Evolutionary conservation across 2,329 filamentous ascomycete genomes (phyloP), one percentile per base, ranked within the genome.

Genomic region (Colletotrichum abscissum): DNA sequence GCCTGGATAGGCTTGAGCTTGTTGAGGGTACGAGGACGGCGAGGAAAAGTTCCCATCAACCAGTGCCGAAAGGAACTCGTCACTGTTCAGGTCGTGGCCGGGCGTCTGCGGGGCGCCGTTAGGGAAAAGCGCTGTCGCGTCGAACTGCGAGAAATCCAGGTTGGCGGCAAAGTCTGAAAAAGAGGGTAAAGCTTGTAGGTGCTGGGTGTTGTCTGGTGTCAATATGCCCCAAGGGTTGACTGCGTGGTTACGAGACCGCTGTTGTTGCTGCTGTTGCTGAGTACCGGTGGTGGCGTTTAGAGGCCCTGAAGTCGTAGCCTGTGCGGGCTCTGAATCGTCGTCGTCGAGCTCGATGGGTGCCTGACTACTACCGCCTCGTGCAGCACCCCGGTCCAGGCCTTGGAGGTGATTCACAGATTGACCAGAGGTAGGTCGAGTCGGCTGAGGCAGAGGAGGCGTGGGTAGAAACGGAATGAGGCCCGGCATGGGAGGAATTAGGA

Each of bases 21-120:
- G 80, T 52, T 78, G 75, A 5, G 81, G 80, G 63, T 83, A 83
- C 16, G 75, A 78, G 24, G 82, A 83, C 26, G 82, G 82, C 2
- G 82, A 84, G 11, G 81, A 83, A 66, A 82, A 82, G 16, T 81
- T 78, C 63, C 72, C 72, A 52, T 79, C 77, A 54, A 76, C 73
- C 30, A 84, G 67, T n/a, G 72, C 75, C 54, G 65, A 66, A 24
- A 83, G 73, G 46, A 77, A 77, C 19, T 75, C 68, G 54, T 80
- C 76, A 28, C 63, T 68, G 57, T 67, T 63, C 11, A 57, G 52
- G 16, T 74, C 63, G 49, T 35, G 72, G 28, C 49, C 49, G 2
- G 72, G 72, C 38, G 68, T 81, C 78, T 59, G 73, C 73, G 67
- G 66, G 62, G 68, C 26, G 42, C 58, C 52, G 60, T 49, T 64